phyloP scores from a whole-genome alignment of 306 rosid species.

The Arachis hypogaea region DNA sequence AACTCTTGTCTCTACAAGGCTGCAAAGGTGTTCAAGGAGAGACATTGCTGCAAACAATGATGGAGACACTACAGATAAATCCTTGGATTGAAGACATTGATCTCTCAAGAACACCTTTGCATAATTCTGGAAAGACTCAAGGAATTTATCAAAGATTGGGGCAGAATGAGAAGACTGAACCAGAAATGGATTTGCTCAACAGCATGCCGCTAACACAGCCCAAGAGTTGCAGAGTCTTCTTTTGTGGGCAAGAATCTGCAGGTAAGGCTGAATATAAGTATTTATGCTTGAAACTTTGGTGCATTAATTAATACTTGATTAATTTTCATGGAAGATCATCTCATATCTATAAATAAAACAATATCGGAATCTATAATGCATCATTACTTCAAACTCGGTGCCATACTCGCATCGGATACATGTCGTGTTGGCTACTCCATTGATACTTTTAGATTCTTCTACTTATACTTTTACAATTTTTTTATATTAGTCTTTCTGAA shows the following conservation, averaged over 20 bases:
- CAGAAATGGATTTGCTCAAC: constrained; percentile 77
- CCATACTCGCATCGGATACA: too few species aligned
- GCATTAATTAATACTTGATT: background rate
- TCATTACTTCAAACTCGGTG: too few species aligned
- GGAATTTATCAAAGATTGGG: constrained; percentile 77
- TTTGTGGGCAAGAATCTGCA: constrained; percentile 93
- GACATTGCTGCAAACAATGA: constrained; percentile 61
- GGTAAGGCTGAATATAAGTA: constrained; percentile 47
- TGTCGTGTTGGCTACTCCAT: too few species aligned
- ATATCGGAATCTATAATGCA: background rate
- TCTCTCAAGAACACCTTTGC: constrained; percentile 81
- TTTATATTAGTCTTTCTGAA: too few species aligned
- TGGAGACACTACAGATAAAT: constrained; percentile 83
- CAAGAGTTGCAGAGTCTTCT: constrained; percentile 85
- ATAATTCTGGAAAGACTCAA: constrained; percentile 69
- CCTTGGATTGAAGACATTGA: constrained; percentile 96
- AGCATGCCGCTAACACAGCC: constrained; percentile 90
- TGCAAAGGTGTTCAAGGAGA: constrained; percentile 87
- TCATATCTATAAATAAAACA: constrained; percentile 4
- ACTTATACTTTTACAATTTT: too few species aligned
- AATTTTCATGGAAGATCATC: constrained; percentile 9
- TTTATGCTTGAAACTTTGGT: constrained; percentile 12
- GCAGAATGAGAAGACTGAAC: constrained; percentile 82
- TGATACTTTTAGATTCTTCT: too few species aligned
- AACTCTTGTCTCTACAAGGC: constrained; percentile 70